Conservation (phyloP, 768 basidiomycete species). For the Pulveroboletus ravenelii region DNA sequence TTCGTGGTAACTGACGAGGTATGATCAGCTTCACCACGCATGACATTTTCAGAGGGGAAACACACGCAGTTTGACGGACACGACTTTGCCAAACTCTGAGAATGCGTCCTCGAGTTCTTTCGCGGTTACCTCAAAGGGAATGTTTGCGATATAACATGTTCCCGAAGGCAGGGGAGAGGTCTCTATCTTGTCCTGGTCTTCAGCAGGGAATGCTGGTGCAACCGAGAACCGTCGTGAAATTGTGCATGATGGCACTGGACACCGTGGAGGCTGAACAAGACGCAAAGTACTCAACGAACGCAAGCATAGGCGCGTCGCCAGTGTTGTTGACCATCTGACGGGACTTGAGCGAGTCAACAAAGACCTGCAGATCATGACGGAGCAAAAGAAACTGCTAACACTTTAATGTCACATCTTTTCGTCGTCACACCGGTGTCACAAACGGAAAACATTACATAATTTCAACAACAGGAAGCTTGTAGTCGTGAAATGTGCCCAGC, state of each 20-base stretch:
- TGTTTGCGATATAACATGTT: conserved; percentile 46
- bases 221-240: conserved; percentile 19
- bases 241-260: not conserved
- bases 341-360: conserved; percentile 16
- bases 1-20: conserved; percentile 16
- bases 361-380: conserved; percentile 21
- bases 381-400: not conserved
- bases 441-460: not conserved
- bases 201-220: conserved; percentile 4
- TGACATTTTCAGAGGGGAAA: conserved; percentile 3
- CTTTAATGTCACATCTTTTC: conserved; percentile 6
- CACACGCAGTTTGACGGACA: conserved; percentile 39
- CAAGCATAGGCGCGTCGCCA: conserved; percentile 6
- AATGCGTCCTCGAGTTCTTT: conserved; percentile 40
- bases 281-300: conserved; percentile 15
- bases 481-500: conserved; percentile 1
- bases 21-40: not conserved
- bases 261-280: not conserved
- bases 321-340: conserved; percentile 5
- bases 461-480: conserved; percentile 3
- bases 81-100: conserved; percentile 40
- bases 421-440: conserved; percentile 22
- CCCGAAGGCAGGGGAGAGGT: conserved; percentile 27
- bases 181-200: not conserved
- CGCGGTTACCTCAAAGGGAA: conserved; percentile 45